Base-by-base conservation (phyloP, 1,284 basidiomycete species). In the Meira miltonrushii region DNA sequence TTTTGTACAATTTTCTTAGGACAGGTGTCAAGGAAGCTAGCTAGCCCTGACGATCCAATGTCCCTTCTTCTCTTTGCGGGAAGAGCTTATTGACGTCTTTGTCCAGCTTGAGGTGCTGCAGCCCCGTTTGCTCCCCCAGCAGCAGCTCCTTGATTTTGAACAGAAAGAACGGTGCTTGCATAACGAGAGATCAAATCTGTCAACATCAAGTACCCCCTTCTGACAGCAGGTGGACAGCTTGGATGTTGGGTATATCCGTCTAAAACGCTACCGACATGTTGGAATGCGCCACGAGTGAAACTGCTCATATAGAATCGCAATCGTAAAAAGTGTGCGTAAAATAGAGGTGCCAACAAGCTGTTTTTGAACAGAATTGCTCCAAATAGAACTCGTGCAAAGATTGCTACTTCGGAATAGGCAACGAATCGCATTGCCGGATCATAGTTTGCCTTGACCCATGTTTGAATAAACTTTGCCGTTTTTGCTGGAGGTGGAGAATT, bases 361-460 rank as follows among this genome's bases (percentile, higher is more conserved):
- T 78, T 78, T 39, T 69, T 62, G 49, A 76, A 71, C 17, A 73
- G 55, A 23, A 78, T n/a, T 0, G 76, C 77, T 11, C 77, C 77
- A 38, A 77, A 53, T 13, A 77, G 63, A 25, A 79, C 68, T 8
- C 77, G 66, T 15, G 68, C 69, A 57, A 78, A 73, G 55, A 79
- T 77, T 41, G 72, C 67, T 1, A 78, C 67, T 50, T 79, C 77
- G 23, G 75, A 67, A 51, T 77, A 77, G 9, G 77, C 74, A 17
- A 79, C 77, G 39, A 78, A 74, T 52, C 71, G 69, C 77, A 79
- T 79, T n/a, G 75, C 76, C 9, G 72, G 73, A 57, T 77, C 75
- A 64, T 79, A 78, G 60, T 78, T 78, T 28, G 69, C 66, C 59
- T 77, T 78, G 59, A 79, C 76, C 76, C 68, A 74, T 74, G n/a